Evolutionary conservation across 768 basidiomycete species (phyloP).

Genomic region (Auriscalpium vulgare): DNA sequence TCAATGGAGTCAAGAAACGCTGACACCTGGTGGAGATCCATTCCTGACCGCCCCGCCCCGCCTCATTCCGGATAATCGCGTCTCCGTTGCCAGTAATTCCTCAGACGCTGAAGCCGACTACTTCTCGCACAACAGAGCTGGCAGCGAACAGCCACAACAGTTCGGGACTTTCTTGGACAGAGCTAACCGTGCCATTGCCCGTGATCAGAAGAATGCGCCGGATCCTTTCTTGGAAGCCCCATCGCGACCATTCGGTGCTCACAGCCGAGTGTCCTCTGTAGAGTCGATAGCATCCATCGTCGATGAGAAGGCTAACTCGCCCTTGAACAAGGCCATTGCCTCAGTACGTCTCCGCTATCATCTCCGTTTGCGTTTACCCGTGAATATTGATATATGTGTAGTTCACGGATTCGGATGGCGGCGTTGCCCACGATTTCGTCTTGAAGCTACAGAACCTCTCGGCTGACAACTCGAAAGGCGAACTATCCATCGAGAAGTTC

Average conservation of each 20-base stretch:
- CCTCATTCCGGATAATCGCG: conserved; percentile 21
- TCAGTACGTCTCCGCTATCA: conserved; percentile 42
- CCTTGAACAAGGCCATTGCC: conserved; percentile 88
- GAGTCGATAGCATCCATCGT: conserved; percentile 90
- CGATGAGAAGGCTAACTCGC: conserved; percentile 85
- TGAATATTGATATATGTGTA: conserved; percentile 21
- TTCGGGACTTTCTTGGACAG: conserved; percentile 79
- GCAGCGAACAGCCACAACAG: conserved; percentile 27
- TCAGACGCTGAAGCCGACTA: conserved; percentile 60
- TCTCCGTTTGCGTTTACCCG: conserved; percentile 2
- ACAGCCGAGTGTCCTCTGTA: conserved; percentile 76
- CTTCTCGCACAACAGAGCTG: conserved; percentile 32
- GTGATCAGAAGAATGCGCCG: conserved; percentile 66
- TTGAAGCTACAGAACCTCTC: conserved; percentile 72
- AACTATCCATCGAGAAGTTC: conserved; percentile 88
- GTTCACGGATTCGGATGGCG: conserved; percentile 93
- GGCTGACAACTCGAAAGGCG: conserved; percentile 83
- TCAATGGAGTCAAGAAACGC: conserved; percentile 53
- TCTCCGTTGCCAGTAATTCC: conserved; percentile 32
- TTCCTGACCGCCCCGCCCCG: conserved; percentile 31
- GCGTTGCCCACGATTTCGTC: conserved; percentile 84
- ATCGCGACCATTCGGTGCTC: conserved; percentile 66
- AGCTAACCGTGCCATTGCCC: conserved; percentile 77
- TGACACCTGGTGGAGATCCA: conserved; percentile 39
- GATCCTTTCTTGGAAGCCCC: conserved; percentile 87